These are phyloP conservation scores for Rhizophagus sp. DNA, from an alignment of 192 early-diverging fungal genomes.

Conservation along the genomic window DNA sequence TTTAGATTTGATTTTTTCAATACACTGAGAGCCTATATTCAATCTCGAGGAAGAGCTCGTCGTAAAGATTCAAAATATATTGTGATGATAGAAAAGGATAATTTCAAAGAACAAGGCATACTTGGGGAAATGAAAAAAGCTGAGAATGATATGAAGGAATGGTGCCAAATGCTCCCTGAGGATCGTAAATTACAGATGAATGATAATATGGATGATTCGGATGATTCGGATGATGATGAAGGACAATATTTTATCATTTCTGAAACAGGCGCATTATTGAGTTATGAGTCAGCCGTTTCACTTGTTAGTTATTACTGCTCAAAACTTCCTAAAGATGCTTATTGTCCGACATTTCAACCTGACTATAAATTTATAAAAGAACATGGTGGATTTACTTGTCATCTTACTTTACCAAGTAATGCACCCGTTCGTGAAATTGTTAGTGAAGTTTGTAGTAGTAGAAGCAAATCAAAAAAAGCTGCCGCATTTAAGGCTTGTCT, in stretches of 20 bases:
- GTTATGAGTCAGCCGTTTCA: constrained; percentile 64
- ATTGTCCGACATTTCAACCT: constrained; percentile 50
- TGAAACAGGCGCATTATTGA: constrained; percentile 69
- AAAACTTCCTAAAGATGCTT: constrained; percentile 65
- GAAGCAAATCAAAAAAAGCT: constrained; percentile 64
- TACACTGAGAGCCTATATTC: constrained; percentile 78
- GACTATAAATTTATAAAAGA: constrained; percentile 46
- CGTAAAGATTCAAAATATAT: constrained; percentile 73
- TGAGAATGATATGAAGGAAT: constrained; percentile 65
- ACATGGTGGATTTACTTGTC: constrained; percentile 46
- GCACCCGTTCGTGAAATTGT: constrained; percentile 56
- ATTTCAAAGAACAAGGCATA: constrained; percentile 40
- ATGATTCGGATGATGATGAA: constrained; percentile 27
- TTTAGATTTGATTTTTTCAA: constrained; percentile 74
- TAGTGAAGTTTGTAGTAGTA: constrained; percentile 56
- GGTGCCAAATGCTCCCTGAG: constrained; percentile 52
- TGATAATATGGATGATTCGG: constrained; percentile 12
- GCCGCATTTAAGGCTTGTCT: constrained; percentile 73
- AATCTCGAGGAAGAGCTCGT: constrained; percentile 87
- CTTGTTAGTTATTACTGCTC: constrained; percentile 74
- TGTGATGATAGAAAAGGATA: constrained; percentile 63
- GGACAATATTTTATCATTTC: constrained; percentile 56
- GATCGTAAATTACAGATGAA: constrained; percentile 35
- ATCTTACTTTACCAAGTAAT: constrained; percentile 60
- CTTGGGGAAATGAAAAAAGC: constrained; percentile 40